Evolutionary conservation across 345 rosid species (phyloP).

Genomic region (Eucalyptus polybractea): DNA sequence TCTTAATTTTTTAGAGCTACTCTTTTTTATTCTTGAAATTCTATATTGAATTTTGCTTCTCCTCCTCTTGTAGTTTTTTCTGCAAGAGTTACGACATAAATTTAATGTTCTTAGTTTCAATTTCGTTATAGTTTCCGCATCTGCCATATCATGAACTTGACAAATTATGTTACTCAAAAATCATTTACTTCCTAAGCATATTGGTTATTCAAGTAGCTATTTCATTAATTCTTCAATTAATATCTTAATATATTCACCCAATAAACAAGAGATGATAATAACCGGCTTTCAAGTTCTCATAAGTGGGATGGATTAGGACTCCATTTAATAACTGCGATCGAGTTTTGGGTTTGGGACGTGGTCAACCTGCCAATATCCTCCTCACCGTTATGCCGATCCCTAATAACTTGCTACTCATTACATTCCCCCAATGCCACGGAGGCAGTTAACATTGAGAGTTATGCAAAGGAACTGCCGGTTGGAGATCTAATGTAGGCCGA

Average conservation of each 20-base stretch:
- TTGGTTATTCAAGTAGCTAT: neutral
- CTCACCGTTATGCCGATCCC: neutral
- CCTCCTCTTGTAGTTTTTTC: no score
- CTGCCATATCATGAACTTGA: accelerated
- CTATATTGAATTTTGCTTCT: no score
- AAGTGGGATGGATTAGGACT: neutral
- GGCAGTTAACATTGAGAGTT: neutral
- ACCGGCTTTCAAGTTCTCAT: neutral
- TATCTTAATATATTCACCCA: no score
- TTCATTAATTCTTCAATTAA: neutral
- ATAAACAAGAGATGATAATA: neutral
- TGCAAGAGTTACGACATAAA: accelerated
- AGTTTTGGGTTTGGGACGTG: neutral
- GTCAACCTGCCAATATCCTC: neutral
- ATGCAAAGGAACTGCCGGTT: neutral
- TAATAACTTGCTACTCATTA: neutral
- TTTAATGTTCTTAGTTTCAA: no score
- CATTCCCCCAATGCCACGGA: neutral
- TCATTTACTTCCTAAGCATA: neutral
- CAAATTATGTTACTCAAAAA: neutral
- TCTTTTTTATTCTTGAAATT: no score
- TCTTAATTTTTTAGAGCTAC: no score
- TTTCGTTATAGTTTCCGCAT: accelerated
- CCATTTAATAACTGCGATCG: neutral
- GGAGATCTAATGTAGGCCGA: neutral